Base-by-base conservation (phyloP, 495 filamentous ascomycete genomes). In the Lophiotrema nucula region DNA sequence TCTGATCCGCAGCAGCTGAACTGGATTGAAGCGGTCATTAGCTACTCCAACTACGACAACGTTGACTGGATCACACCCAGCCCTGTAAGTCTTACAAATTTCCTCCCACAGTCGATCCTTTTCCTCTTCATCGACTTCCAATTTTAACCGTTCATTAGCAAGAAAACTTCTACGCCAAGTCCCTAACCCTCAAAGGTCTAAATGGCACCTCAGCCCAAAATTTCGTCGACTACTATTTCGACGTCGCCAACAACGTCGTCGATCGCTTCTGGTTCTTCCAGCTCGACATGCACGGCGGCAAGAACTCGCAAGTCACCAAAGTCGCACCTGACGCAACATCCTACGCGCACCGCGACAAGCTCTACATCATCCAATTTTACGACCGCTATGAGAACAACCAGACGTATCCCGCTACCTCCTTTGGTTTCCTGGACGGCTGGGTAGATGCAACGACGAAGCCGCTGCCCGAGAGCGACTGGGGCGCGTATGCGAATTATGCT, bases 401-500 rank as follows among this genome's bases (percentile, higher is more conserved):
- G 35, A 73, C 55, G 73, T 76, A 13, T n/a, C 59, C 15, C 37
- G 45, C 13, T n/a, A 48, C 2, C 19, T 74, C 71, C 1, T 56
- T 74, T n/a, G 58, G 67, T 8, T 82, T 85, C 48, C 62, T 86
- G 41, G 63, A 67, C 22, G 73, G 72, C 0, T 60, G 78, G 23
- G 58, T 49, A 2, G 43, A 50, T n/a, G 42, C 73, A 5, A 56
- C 70, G n/a, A 39, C 43, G 6, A 33, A 54, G 22, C 11, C 51
- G 15, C 39, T 45, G 21, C 54, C 31, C 3, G 53, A 64, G 18
- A 65, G 54, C 6, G 47, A 50, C 21, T 63, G 66, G 37, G 67
- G 69, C 5, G 66, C 79, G 0, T 91, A 90, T 69, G 77, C 84
- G 0, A 88, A 87, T 16, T 89, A 89, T 62, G 79, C 88, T 3